Evolutionary conservation across 2,329 filamentous ascomycete species (phyloP).

Genomic region (Ceratocystis lukuohia): DNA sequence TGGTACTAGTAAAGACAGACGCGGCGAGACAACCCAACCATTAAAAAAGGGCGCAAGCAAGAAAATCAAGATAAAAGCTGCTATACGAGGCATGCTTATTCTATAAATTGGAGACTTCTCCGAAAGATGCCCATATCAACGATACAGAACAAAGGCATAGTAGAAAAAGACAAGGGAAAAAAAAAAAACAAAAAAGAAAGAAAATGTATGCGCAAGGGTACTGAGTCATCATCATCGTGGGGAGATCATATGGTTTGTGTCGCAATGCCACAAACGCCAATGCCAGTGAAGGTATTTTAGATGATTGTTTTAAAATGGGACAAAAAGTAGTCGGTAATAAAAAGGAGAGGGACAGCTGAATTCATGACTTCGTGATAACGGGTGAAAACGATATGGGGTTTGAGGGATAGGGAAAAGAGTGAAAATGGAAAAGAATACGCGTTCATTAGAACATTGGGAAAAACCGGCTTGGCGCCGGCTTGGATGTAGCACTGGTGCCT

Average conservation of each 20-base stretch:
- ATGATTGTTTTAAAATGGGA: constrained; percentile 15
- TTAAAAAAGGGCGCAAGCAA: constrained; percentile 6
- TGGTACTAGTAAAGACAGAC: not conserved
- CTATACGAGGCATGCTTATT: constrained; percentile 1
- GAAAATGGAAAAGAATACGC: not conserved
- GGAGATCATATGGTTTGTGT: constrained; percentile 12
- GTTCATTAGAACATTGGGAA: constrained; percentile 17
- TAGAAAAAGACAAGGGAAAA: not conserved
- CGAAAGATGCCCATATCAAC: not conserved
- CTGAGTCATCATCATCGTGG: constrained; percentile 15
- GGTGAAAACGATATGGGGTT: constrained; percentile 27
- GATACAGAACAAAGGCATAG: not conserved
- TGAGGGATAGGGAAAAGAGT: not conserved
- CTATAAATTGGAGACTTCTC: constrained; percentile 8
- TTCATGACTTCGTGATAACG: constrained; percentile 25
- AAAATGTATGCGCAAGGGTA: not conserved
- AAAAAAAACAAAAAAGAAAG: not conserved
- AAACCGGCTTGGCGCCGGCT: constrained; percentile 24
- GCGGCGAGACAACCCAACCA: not conserved
- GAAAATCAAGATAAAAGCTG: constrained; percentile 6
- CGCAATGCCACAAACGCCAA: constrained; percentile 7
- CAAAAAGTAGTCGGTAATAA: constrained; percentile 16
- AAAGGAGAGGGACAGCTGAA: constrained; percentile 14
- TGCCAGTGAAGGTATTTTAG: constrained; percentile 13
- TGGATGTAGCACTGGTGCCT: constrained; percentile 24